A percentile compares a stretch with the other conserved stretches of the same genome.
Conservation (phyloP, 495 filamentous ascomycete genomes). For the Penicillium salamii region DNA sequence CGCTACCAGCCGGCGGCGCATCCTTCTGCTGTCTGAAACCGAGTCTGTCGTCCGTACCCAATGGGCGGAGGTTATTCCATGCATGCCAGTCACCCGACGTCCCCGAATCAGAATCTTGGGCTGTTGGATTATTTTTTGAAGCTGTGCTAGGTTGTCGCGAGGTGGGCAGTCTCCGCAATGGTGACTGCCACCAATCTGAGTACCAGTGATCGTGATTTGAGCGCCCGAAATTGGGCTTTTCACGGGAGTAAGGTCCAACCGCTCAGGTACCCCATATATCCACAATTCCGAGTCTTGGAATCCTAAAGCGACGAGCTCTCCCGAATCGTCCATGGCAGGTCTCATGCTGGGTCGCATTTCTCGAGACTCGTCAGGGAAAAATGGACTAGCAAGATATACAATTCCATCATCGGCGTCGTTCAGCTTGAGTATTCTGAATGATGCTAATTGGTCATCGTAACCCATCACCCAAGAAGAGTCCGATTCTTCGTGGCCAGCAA, state of each 20-base stretch:
- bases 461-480: slow-evolving; percentile 78
- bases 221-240: slow-evolving; percentile 13
- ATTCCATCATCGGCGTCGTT: slow-evolving; percentile 73
- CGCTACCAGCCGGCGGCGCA: slow-evolving; percentile 56
- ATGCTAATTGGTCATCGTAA: slow-evolving; percentile 72
- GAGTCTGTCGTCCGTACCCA: slow-evolving; percentile 34
- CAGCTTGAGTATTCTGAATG: slow-evolving; percentile 72
- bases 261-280: slow-evolving; percentile 77
- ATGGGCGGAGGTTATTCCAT: slow-evolving; percentile 40
- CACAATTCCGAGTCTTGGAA: slow-evolving; percentile 72
- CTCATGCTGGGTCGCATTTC: slow-evolving; percentile 61
- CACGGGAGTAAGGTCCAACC: slow-evolving; percentile 54
- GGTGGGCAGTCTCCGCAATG: slow-evolving; percentile 12
- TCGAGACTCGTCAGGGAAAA: slow-evolving; percentile 28
- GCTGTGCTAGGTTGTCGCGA: slow-evolving; percentile 29
- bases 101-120: slow-evolving; percentile 38
- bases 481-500: slow-evolving; percentile 65
- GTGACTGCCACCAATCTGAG: slow-evolving; percentile 16
- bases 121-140: slow-evolving; percentile 31
- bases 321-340: slow-evolving; percentile 63
- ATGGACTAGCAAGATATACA: slow-evolving; percentile 77
- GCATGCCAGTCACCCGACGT: slow-evolving; percentile 38
- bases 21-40: slow-evolving; percentile 1
- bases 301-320: slow-evolving; percentile 73
- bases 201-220: slow-evolving; percentile 2